Percentiles rank a stretch among this genome's conserved stretches.
These are phyloP conservation scores for Ophiostoma piceae DNA, from an alignment of 2,329 filamentous ascomycete species.

Conservation along the genomic window DNA sequence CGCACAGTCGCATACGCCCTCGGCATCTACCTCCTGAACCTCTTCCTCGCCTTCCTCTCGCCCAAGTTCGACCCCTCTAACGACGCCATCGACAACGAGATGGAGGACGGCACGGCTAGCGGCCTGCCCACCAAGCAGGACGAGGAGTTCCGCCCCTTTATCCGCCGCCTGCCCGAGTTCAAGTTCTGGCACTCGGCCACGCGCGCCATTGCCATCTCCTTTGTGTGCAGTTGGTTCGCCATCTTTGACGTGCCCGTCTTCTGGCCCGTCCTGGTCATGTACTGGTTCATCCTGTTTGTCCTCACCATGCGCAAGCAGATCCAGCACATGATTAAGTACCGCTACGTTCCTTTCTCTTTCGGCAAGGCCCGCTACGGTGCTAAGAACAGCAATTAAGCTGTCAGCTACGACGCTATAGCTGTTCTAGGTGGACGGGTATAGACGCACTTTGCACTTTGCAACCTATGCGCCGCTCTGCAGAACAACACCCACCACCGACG, in stretches of 20 bases:
- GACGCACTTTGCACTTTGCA: neutral
- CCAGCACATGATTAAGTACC: slow-evolving; percentile 99
- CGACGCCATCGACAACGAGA: slow-evolving; percentile 83
- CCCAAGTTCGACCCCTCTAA: slow-evolving; percentile 98
- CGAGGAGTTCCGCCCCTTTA: slow-evolving; percentile 97
- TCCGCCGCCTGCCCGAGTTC: slow-evolving; percentile 92
- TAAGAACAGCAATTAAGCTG: slow-evolving; percentile 48
- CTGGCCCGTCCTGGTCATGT: slow-evolving; percentile 97
- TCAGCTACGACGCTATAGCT: neutral
- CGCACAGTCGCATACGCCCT: slow-evolving; percentile 84
- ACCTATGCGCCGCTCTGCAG: neutral
- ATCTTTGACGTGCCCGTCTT: slow-evolving; percentile 97
- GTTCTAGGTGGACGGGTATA: neutral
- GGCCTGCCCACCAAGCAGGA: slow-evolving; percentile 89
- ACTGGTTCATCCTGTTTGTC: slow-evolving; percentile 95
- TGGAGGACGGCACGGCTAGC: slow-evolving; percentile 83
- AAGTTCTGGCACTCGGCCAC: slow-evolving; percentile 99
- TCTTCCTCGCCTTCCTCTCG: slow-evolving; percentile 96
- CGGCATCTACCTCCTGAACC: slow-evolving; percentile 96
- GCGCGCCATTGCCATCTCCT: slow-evolving; percentile 74
- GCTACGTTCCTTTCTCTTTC: slow-evolving; percentile 89
- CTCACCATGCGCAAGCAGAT: slow-evolving; percentile 99
- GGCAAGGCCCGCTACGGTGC: slow-evolving; percentile 76
- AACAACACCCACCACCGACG: neutral
- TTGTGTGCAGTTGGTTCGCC: slow-evolving; percentile 85